These are phyloP conservation scores for Phlebiopsis gigantea DNA, from an alignment of 768 basidiomycete genomes.

Conservation along the genomic window DNA sequence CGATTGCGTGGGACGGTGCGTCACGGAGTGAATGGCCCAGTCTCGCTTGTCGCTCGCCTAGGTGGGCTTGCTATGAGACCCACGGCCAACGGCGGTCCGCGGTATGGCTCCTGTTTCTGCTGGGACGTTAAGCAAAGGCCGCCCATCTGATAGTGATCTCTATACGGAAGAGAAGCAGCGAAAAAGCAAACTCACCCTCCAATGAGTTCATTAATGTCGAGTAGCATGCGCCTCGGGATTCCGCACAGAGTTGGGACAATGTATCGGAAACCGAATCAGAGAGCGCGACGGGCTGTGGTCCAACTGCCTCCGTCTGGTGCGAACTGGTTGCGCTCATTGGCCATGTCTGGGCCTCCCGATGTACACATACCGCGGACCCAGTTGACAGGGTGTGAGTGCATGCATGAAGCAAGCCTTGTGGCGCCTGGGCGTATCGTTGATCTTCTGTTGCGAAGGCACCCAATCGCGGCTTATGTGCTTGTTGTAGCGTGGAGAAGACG, in stretches of 20 bases:
- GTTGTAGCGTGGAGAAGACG: neutral
- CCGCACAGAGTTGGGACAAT: neutral
- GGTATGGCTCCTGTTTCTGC: too few relatives aligned
- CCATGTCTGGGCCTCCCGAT: too few relatives aligned
- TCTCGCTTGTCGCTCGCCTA: too few relatives aligned
- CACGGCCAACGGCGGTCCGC: neutral
- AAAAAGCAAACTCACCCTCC: too few relatives aligned
- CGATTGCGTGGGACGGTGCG: neutral
- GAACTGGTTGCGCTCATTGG: neutral
- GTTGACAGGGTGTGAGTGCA: neutral
- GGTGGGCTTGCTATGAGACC: too few relatives aligned
- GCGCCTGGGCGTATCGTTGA: too few relatives aligned
- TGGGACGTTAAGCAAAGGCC: too few relatives aligned
- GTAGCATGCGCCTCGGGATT: too few relatives aligned
- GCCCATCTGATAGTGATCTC: neutral
- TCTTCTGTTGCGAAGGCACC: neutral
- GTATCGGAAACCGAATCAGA: neutral
- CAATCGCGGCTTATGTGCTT: too few relatives aligned
- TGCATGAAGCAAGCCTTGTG: too few relatives aligned
- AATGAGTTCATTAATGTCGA: neutral
- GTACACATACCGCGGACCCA: neutral
- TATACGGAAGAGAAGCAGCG: neutral
- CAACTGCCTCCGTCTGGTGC: neutral
- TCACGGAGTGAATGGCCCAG: too few relatives aligned
- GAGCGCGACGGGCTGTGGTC: too few relatives aligned